Evolutionary conservation across 2,329 filamentous ascomycete genomes (phyloP).

Genomic region (Paraphaeosphaeria minitans): DNA sequence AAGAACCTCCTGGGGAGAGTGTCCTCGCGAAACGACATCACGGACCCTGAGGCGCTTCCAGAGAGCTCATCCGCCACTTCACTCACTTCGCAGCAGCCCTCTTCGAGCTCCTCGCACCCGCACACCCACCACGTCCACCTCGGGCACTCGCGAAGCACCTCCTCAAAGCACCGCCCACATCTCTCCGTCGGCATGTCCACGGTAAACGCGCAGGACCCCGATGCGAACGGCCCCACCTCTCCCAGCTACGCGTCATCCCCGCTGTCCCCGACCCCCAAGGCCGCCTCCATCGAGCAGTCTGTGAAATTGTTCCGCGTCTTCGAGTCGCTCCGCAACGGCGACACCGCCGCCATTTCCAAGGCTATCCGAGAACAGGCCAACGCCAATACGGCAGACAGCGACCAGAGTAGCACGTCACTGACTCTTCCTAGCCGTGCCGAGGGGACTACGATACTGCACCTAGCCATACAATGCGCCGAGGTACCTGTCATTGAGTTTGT

Average conservation of each 20-base stretch:
- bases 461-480: conserved; percentile 95
- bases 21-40: conserved; percentile 42
- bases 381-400: conserved; percentile 49
- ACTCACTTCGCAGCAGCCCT: conserved; percentile 32
- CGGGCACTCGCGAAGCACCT: conserved; percentile 34
- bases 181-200: conserved; percentile 39
- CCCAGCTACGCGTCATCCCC: conserved; percentile 26
- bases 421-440: conserved; percentile 60
- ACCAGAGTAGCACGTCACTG: conserved; percentile 57
- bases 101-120: conserved; percentile 18
- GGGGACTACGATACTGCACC: conserved; percentile 87
- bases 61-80: conserved; percentile 31
- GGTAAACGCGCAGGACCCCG: conserved; percentile 23
- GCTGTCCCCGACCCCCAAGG: conserved; percentile 40
- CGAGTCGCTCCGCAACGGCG: conserved; percentile 86
- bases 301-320: conserved; percentile 94
- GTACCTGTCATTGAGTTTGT: conserved; percentile 91
- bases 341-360: conserved; percentile 87
- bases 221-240: conserved; percentile 23
- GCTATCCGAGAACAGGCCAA: conserved; percentile 70
- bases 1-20: conserved; percentile 45
- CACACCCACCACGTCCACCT: conserved; percentile 16
- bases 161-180: conserved; percentile 34
- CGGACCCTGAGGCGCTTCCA: conserved; percentile 23
- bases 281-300: conserved; percentile 78